phyloP scores from a whole-genome alignment of 257 asterid genomes.

The Anisodus acutangulus region DNA sequence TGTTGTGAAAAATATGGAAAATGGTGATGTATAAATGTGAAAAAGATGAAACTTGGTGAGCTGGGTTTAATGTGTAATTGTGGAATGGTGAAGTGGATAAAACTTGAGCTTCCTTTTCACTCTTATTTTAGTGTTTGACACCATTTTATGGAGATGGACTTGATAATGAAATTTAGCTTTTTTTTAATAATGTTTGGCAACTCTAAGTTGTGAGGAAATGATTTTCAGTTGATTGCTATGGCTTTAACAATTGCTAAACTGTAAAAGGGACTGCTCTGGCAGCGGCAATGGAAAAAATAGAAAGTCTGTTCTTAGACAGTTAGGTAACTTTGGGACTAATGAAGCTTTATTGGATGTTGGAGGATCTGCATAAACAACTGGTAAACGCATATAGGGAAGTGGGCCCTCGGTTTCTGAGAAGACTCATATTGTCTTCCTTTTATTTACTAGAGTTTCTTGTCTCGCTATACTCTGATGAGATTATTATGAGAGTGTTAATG shows the following conservation, averaged over 20 bases:
- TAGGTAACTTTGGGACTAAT: background rate
- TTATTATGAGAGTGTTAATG: background rate
- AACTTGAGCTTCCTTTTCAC: conserved; percentile 1
- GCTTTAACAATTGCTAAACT: background rate
- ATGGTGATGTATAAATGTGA: background rate
- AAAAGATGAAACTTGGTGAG: background rate
- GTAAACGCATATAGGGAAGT: too few species aligned
- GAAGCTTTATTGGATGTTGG: background rate
- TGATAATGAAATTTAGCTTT: background rate
- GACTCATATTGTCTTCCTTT: too few species aligned
- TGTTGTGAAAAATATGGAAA: background rate
- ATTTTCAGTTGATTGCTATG: background rate
- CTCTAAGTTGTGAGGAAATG: background rate
- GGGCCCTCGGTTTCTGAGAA: too few species aligned
- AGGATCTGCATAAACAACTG: too few species aligned
- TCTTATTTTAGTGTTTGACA: background rate
- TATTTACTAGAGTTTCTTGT: too few species aligned
- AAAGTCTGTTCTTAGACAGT: background rate
- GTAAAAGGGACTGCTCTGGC: background rate
- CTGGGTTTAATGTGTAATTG: background rate
- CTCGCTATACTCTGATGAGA: background rate
- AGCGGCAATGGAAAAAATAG: background rate
- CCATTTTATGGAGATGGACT: background rate
- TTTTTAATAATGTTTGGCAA: background rate
- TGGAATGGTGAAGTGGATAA: background rate